Conservation (phyloP, 192 early-diverging fungal genomes). For the Gryganskiella cystojenkinii region DNA sequence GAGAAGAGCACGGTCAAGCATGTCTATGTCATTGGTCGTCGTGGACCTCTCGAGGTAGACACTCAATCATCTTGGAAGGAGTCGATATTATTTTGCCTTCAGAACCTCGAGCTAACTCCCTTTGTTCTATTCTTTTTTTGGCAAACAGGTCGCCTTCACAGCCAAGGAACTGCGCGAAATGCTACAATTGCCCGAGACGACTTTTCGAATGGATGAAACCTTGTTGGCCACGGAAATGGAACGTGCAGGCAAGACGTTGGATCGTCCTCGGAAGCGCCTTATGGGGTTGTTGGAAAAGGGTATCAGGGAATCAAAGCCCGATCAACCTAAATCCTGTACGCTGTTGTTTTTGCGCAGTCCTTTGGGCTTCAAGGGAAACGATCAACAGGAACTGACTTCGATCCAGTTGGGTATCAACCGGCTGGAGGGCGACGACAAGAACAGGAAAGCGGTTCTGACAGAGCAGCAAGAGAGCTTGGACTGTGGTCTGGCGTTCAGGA, state of each 20-base stretch:
- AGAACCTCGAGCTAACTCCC: too few relatives aligned
- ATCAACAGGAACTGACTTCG: constrained; percentile 25
- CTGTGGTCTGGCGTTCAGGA: constrained; percentile 79
- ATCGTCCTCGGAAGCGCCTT: constrained; percentile 83
- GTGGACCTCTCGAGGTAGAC: constrained; percentile 90
- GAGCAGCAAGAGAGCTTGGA: constrained; percentile 64
- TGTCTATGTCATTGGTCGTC: constrained; percentile 88
- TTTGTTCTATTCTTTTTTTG: neutral
- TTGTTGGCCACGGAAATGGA: constrained; percentile 67
- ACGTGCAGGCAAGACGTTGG: constrained; percentile 39
- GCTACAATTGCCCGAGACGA: constrained; percentile 74
- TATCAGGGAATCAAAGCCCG: constrained; percentile 47
- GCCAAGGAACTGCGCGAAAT: constrained; percentile 97
- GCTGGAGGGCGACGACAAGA: constrained; percentile 70
- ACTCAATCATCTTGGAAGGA: neutral
- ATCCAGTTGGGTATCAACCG: constrained; percentile 73
- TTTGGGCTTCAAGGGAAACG: constrained; percentile 54
- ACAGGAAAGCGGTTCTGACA: constrained; percentile 68
- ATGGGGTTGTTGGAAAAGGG: constrained; percentile 84
- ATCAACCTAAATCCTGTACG: constrained; percentile 70
- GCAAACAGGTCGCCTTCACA: constrained; percentile 82
- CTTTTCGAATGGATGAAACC: constrained; percentile 70
- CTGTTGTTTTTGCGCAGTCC: constrained; percentile 84
- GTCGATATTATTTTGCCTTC: neutral
- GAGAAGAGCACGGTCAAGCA: constrained; percentile 76